Base-by-base conservation (phyloP, 345 rosid species). In the Salix exigua region DNA sequence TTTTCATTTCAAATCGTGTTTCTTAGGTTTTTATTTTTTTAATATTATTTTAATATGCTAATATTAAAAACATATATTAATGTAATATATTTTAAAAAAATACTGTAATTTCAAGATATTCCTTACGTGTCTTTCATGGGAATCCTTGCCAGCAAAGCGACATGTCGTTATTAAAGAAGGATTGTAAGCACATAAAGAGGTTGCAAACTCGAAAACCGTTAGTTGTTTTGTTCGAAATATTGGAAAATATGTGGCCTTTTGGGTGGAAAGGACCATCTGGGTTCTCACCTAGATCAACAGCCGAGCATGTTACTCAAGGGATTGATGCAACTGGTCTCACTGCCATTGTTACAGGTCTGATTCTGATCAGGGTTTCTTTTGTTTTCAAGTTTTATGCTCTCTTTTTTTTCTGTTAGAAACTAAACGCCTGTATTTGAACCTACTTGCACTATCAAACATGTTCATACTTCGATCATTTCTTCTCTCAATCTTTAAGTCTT, bases 291-390 rank as follows among this genome's bases (percentile, higher is more conserved):
- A 12, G 70, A n/a, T 86, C 86, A n/a, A 86, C 89, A 0, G 85
- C 85, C 25, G 84, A 82, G 79, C 86, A 88, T 71, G 85, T 86
- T 70, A 85, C 89, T 16, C 77, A 68, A 35, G 88, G 82, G 68
- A 75, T 88, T 35, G 89, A 86, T 75, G 91, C 83, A 14, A 73
- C 87, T 68, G 87, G 82, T 74, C 89, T 86, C 79, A 85, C 89
- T 53, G 87, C 91, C 72, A 77, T 86, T 25, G 80, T 88, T 7
- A 67, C 89, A 66, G 89, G 88, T 84, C 21, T 40, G 21, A 40
- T 1, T 58, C 50, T 42, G 17, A 68, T 64, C 73, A 51, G 58
- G 46, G 26, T 71, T 64, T 66, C 38, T 63, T 23, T 73, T 44
- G 12, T 28, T 44, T 44, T 28, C 2, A 6, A n/a, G 10, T 35